Percentiles rank a stretch among this genome's conserved stretches.
phyloP scores from a whole-genome alignment of 208 protist species.

The Leishmania tropica region DNA sequence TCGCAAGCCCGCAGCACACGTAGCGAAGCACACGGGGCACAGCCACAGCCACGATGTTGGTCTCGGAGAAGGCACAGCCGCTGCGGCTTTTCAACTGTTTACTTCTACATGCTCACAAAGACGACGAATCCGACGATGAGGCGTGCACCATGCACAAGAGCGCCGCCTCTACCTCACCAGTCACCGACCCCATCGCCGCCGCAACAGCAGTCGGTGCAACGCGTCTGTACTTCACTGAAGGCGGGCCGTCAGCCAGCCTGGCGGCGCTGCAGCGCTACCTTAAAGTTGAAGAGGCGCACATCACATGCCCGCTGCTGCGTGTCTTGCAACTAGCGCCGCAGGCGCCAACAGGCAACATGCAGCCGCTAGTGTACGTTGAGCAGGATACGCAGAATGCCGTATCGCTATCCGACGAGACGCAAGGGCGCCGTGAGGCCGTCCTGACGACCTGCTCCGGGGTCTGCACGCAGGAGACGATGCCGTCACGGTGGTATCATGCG shows the following conservation, averaged over 20 bases:
- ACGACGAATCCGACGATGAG: background rate
- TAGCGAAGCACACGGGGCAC: background rate
- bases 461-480: background rate
- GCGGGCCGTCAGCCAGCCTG: background rate
- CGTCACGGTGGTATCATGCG: background rate
- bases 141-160: background rate
- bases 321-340: slow-evolving; percentile 11
- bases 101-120: background rate
- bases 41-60: background rate
- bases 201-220: background rate
- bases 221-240: slow-evolving; percentile 14
- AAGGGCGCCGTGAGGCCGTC: background rate
- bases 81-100: slow-evolving; percentile 1
- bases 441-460: slow-evolving; percentile 7
- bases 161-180: background rate
- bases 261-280: slow-evolving; percentile 14
- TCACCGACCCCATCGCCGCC: background rate
- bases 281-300: background rate
- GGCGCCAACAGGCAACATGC: background rate
- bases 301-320: slow-evolving; percentile 8
- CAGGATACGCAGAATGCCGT: background rate
- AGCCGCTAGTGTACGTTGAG: slow-evolving; percentile 18
- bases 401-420: background rate
- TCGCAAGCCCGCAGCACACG: background rate
- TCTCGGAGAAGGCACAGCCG: background rate